A percentile compares a stretch with the other conserved stretches of the same genome.
Evolutionary conservation across 306 rosid species (phyloP).

Genomic region (Astragalus glycyphyllos): DNA sequence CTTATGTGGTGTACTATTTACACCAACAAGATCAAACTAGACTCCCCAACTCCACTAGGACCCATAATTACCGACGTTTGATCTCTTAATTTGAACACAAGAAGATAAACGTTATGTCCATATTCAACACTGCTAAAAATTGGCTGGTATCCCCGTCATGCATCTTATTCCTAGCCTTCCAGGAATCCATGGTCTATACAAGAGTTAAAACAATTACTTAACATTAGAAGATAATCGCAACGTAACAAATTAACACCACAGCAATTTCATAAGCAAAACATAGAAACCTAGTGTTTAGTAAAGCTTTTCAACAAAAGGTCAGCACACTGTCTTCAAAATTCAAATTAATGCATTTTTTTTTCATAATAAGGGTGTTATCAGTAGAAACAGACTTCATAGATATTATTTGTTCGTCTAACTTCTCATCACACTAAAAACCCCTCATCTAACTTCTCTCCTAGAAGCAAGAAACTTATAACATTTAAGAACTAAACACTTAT

Average conservation of each 20-base stretch:
- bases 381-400: not conserved
- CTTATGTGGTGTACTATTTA: too few species aligned
- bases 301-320: conserved; percentile 21
- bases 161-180: conserved; percentile 69
- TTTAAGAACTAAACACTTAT: not conserved
- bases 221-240: conserved; percentile 23
- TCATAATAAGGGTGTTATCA: not conserved
- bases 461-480: not conserved
- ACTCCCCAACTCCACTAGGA: conserved; percentile 96
- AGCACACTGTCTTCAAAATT: conserved; percentile 7
- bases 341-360: conserved; percentile 6
- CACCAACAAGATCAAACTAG: conserved; percentile 71
- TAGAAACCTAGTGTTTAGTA: conserved; percentile 3
- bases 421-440: not conserved
- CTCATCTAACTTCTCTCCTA: not conserved
- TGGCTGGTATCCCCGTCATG: conserved; percentile 84
- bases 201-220: conserved; percentile 17
- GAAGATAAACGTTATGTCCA: conserved; percentile 67
- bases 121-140: conserved; percentile 85
- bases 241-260: not conserved
- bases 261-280: conserved; percentile 18
- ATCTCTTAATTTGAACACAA: conserved; percentile 74
- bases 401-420: not conserved
- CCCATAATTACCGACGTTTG: conserved; percentile 87
- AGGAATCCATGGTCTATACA: conserved; percentile 59